A percentile compares a stretch with the other conserved stretches of the same genome.
Evolutionary conservation across 345 rosid genomes (phyloP).

Genomic region (Lumnitzera littorea): DNA sequence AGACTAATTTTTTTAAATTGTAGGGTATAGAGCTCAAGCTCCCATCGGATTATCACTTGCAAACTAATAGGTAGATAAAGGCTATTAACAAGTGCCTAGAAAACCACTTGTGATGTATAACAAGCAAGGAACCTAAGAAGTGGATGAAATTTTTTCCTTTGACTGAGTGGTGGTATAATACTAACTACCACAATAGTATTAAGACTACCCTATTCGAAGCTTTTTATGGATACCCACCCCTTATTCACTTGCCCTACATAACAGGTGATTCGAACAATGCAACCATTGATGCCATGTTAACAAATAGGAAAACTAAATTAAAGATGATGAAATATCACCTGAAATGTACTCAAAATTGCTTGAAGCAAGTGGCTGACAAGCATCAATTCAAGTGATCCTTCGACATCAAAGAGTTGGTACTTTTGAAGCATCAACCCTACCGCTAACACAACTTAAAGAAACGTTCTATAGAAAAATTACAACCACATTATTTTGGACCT

Average conservation of each 20-base stretch:
- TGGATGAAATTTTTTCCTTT: neutral
- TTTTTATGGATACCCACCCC: neutral
- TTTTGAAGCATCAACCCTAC: neutral
- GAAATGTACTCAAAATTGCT: too few species aligned
- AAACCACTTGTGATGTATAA: neutral
- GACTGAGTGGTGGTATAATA: conserved; percentile 5
- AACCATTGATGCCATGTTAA: too few species aligned
- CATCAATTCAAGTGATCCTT: too few species aligned
- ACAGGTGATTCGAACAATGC: neutral
- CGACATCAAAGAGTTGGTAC: too few species aligned
- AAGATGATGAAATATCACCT: too few species aligned
- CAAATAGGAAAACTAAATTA: too few species aligned
- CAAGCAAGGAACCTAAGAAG: neutral
- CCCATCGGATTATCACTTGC: neutral
- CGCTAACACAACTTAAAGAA: neutral
- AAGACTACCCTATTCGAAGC: neutral
- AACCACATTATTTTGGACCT: neutral
- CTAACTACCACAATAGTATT: neutral
- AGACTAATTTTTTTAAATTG: neutral
- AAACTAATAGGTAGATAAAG: neutral
- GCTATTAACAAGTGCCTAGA: neutral
- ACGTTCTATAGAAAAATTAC: neutral
- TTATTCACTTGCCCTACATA: neutral
- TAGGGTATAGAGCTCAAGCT: neutral
- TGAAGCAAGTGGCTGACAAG: too few species aligned